Evolutionary conservation across 495 filamentous ascomycete species (phyloP).

Genomic region (Parathielavia hyrcaniae): DNA sequence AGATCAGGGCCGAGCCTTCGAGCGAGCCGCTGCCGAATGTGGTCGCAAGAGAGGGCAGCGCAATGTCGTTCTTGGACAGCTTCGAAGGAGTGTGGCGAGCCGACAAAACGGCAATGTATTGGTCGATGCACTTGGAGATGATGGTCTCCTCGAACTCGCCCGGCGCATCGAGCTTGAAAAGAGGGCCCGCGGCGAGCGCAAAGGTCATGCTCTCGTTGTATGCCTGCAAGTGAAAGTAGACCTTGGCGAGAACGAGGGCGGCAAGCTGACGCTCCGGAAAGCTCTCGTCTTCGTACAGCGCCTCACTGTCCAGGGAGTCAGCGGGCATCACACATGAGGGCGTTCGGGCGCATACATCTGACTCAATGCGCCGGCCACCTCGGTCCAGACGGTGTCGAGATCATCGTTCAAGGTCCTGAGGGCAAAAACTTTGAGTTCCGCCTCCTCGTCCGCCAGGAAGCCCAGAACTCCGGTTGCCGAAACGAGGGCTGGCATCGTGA

Average conservation of each 20-base stretch:
- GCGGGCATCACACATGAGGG: conserved; percentile 5
- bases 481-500: conserved; percentile 81
- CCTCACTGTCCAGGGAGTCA: conserved; percentile 59
- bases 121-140: conserved; percentile 95
- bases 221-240: conserved; percentile 97
- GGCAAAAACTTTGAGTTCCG: conserved; percentile 87
- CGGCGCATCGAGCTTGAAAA: conserved; percentile 84
- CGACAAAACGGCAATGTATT: conserved; percentile 84
- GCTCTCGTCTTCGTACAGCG: conserved; percentile 89
- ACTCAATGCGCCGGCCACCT: conserved; percentile 83
- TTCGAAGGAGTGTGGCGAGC: conserved; percentile 54
- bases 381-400: conserved; percentile 94
- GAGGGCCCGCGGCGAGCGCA: conserved; percentile 87
- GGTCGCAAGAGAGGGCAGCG: conserved; percentile 63
- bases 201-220: conserved; percentile 99
- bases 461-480: conserved; percentile 92
- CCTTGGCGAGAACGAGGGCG: conserved; percentile 89
- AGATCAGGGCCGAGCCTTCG: conserved; percentile 60
- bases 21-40: conserved; percentile 63
- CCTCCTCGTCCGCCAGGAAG: conserved; percentile 90
- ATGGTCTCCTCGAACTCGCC: conserved; percentile 99
- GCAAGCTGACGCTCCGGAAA: conserved; percentile 94
- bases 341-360: conserved; percentile 67
- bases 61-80: conserved; percentile 41
- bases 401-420: conserved; percentile 89